A percentile compares a stretch with the other conserved stretches of the same genome.
phyloP scores from a whole-genome alignment of 306 rosid genomes.

The Abrus precatorius region DNA sequence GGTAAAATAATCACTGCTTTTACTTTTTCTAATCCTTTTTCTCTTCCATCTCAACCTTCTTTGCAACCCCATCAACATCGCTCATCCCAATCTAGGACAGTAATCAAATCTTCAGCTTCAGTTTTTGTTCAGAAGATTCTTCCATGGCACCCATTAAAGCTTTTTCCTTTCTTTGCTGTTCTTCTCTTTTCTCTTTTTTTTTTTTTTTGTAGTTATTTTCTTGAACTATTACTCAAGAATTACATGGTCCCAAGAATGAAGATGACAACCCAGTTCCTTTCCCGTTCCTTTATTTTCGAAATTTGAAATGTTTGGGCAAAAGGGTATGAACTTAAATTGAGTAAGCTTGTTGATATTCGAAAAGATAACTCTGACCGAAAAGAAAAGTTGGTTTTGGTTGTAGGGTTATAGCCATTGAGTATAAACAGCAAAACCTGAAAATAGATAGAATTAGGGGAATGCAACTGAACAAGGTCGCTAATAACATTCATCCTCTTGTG shows the following conservation, averaged over 20 bases:
- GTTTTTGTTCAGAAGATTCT: slow-evolving; percentile 49
- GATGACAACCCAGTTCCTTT: slow-evolving; percentile 56
- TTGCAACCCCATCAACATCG: slow-evolving; percentile 38
- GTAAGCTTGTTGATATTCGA: slow-evolving; percentile 56
- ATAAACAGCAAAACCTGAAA: slow-evolving; percentile 55
- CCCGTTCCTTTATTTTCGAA: slow-evolving; percentile 67
- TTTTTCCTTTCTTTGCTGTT: slow-evolving; percentile 59
- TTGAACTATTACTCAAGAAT: slow-evolving; percentile 52
- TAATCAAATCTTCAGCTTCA: slow-evolving; percentile 46
- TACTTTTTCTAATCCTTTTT: slow-evolving; percentile 57
- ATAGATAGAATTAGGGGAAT: slow-evolving; percentile 73
- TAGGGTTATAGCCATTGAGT: slow-evolving; percentile 36
- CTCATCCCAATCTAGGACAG: neutral
- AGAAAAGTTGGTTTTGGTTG: slow-evolving; percentile 40
- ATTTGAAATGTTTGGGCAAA: slow-evolving; percentile 51
- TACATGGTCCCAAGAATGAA: slow-evolving; percentile 55
- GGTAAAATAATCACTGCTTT: slow-evolving; percentile 90
- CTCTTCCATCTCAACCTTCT: slow-evolving; percentile 34
- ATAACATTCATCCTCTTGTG: slow-evolving; percentile 81
- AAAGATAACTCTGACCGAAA: slow-evolving; percentile 44
- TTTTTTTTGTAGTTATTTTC: slow-evolving; percentile 59
- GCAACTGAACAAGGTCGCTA: slow-evolving; percentile 75
- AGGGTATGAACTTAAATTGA: slow-evolving; percentile 59
- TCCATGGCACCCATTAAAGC: slow-evolving; percentile 48
- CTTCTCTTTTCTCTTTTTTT: slow-evolving; percentile 56